Percentiles rank a stretch among this genome's conserved stretches.
These are phyloP conservation scores for Schwanniomyces etchellsii DNA, from an alignment of 1,139 yeast species.

Conservation along the genomic window DNA sequence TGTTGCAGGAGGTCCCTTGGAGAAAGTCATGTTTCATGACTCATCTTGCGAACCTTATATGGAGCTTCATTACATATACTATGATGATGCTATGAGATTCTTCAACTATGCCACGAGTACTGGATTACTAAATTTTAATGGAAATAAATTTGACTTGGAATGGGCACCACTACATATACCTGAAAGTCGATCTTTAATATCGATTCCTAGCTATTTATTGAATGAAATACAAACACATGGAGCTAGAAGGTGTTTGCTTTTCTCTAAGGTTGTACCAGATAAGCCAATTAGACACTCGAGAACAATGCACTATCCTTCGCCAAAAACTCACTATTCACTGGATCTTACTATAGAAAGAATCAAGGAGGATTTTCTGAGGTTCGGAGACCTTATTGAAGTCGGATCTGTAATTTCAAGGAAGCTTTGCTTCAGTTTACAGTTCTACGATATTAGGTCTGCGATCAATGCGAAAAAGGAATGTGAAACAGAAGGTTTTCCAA, in stretches of 20 bases:
- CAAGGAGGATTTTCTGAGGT: slow-evolving; percentile 44
- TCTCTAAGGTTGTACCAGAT: slow-evolving; percentile 22
- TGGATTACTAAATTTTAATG: slow-evolving; percentile 60
- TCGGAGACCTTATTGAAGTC: slow-evolving; percentile 61
- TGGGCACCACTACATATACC: slow-evolving; percentile 29
- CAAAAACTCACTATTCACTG: slow-evolving; percentile 24
- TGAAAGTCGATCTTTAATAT: slow-evolving; percentile 18
- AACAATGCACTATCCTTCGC: slow-evolving; percentile 27
- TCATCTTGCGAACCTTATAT: slow-evolving; percentile 14
- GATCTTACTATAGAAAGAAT: slow-evolving; percentile 28
- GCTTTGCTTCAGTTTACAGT: slow-evolving; percentile 59
- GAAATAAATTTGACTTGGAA: slow-evolving; percentile 38
- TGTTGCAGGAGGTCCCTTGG: slow-evolving; percentile 72
- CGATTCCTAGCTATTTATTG: slow-evolving; percentile 20
- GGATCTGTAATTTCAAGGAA: slow-evolving; percentile 64
- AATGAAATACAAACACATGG: slow-evolving; percentile 25
- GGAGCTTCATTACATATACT: slow-evolving; percentile 49
- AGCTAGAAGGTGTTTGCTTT: slow-evolving; percentile 31
- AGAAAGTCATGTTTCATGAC: slow-evolving; percentile 33
- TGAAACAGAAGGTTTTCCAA: slow-evolving; percentile 24
- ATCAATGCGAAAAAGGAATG: slow-evolving; percentile 52
- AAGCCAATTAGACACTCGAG: slow-evolving; percentile 15
- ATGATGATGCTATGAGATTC: slow-evolving; percentile 53
- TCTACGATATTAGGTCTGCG: slow-evolving; percentile 57
- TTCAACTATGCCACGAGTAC: slow-evolving; percentile 44